These are phyloP conservation scores for Penicillium antarcticum DNA, from an alignment of 495 filamentous ascomycete genomes.

Conservation along the genomic window DNA sequence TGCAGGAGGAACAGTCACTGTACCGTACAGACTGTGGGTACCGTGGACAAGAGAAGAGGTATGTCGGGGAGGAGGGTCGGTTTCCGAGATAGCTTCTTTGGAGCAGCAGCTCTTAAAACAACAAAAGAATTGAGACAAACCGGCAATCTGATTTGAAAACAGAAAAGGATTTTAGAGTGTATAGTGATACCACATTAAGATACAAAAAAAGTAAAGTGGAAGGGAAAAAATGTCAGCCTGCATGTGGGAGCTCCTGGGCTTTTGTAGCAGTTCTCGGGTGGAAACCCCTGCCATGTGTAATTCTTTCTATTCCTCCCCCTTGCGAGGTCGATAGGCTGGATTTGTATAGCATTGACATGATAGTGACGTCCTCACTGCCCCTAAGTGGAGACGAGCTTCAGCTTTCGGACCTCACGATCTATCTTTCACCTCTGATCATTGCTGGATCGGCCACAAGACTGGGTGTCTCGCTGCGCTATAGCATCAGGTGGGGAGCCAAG, in stretches of 20 bases:
- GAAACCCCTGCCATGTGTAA: neutral
- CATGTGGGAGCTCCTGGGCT: neutral
- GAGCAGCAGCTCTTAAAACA: slow-evolving; percentile 26
- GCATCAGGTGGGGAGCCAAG: neutral
- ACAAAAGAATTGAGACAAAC: slow-evolving; percentile 19
- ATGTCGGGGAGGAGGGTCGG: slow-evolving; percentile 10
- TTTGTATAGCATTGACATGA: neutral
- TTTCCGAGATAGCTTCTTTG: slow-evolving; percentile 10
- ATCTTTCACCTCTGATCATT: slow-evolving; percentile 1
- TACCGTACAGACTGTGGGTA: neutral
- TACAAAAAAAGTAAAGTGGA: neutral
- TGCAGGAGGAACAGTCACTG: slow-evolving; percentile 3
- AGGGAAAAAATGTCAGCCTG: neutral
- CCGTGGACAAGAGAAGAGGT: neutral
- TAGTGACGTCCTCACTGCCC: slow-evolving; percentile 1
- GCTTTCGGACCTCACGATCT: slow-evolving; percentile 7
- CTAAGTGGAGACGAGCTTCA: slow-evolving; percentile 12
- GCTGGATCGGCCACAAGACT: slow-evolving; percentile 2
- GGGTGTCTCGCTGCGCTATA: neutral
- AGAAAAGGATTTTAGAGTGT: neutral
- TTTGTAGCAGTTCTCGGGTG: slow-evolving; percentile 15
- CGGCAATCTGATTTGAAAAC: slow-evolving; percentile 7
- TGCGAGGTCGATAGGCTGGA: neutral
- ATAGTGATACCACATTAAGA: neutral
- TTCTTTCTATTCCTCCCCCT: neutral